A percentile compares a stretch with the other conserved stretches of the same genome.
These are phyloP conservation scores for Dendrostoma leiphaemia DNA, from an alignment of 2,329 filamentous ascomycete species.

Conservation along the genomic window DNA sequence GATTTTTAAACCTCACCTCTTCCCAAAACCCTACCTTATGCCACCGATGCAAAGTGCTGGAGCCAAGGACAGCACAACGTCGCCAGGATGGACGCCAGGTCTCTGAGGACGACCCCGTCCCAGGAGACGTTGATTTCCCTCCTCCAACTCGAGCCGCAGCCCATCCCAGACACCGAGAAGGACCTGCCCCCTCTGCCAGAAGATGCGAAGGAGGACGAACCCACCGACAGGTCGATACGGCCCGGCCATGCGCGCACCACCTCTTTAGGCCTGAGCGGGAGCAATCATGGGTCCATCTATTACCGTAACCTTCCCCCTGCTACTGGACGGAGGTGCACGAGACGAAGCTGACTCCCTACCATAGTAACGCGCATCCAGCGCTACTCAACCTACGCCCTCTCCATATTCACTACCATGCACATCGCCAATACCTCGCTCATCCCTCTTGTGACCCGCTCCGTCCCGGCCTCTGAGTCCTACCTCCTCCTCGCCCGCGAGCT, in stretches of 20 bases:
- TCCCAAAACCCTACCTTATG: neutral
- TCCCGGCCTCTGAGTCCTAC: slow-evolving; percentile 76
- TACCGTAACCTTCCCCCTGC: slow-evolving; percentile 54
- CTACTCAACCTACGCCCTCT: slow-evolving; percentile 85
- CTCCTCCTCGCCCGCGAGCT: slow-evolving; percentile 88
- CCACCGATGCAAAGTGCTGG: slow-evolving; percentile 19
- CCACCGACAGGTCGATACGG: slow-evolving; percentile 5
- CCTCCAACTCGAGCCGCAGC: slow-evolving; percentile 77
- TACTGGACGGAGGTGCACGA: neutral
- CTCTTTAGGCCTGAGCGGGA: slow-evolving; percentile 57
- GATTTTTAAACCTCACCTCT: neutral
- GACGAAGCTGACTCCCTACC: neutral
- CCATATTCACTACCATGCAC: slow-evolving; percentile 73
- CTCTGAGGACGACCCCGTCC: slow-evolving; percentile 40
- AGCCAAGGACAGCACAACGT: neutral
- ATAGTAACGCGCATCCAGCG: slow-evolving; percentile 71
- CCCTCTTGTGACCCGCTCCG: slow-evolving; percentile 70
- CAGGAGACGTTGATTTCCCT: slow-evolving; percentile 63
- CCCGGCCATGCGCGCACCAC: slow-evolving; percentile 31
- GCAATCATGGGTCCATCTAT: slow-evolving; percentile 68
- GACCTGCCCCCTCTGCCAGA: slow-evolving; percentile 40
- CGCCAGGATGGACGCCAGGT: slow-evolving; percentile 32
- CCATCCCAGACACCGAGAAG: slow-evolving; percentile 59
- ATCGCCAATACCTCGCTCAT: slow-evolving; percentile 79
- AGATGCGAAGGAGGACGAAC: slow-evolving; percentile 23